Base-by-base conservation (phyloP, 371 early-diverging fungal species). In the Apophysomyces variabilis region DNA sequence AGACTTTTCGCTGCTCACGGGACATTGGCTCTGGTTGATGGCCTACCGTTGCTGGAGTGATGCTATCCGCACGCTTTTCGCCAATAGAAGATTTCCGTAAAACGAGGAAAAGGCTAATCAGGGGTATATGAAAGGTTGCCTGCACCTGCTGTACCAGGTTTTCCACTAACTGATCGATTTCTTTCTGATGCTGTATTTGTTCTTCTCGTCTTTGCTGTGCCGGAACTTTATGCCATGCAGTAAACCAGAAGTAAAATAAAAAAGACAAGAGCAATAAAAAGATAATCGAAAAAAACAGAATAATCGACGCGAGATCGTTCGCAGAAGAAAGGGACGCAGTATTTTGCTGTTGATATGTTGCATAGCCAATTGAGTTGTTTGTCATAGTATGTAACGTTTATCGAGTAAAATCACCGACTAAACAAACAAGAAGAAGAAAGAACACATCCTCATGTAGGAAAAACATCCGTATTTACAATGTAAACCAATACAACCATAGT, bases 231-330 rank as follows among this genome's bases (percentile, higher is more conserved):
- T 80, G 79, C 74, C 77, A 73, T 65, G 79, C 77, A 4, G 79
- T 80, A 35, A 77, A 79, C 84, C 84, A 83, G 62, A 83, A 80
- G 57, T 83, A 83, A 32, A 83, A 64, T 0, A 69, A 62, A 63
- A 83, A 80, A 1, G 79, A 78, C 5, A 74, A 16, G 6, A 80
- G 32, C 12, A 83, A 45, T 16, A 77, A 45, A 35, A 67, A 59
- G 32, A 83, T 73, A 56, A 79, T 75, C 9, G 78, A 70, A 44
- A 80, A 79, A 58, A 83, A 80, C 1, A 83, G 58, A 3, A 77
- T 72, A 38, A 83, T 80, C 7, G 84, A 83, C 3, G 67, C 73
- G 26, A 74, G 65, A 21, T 80, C 79, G 18, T 66, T 80, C 26
- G 61, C 44, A 32, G 56, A 37, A 39, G 35, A 56, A 38, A 58